Percentiles rank a stretch among this genome's conserved stretches.
Conservation (phyloP, 164 flowering plant species). For the Cinnamomum chago region DNA sequence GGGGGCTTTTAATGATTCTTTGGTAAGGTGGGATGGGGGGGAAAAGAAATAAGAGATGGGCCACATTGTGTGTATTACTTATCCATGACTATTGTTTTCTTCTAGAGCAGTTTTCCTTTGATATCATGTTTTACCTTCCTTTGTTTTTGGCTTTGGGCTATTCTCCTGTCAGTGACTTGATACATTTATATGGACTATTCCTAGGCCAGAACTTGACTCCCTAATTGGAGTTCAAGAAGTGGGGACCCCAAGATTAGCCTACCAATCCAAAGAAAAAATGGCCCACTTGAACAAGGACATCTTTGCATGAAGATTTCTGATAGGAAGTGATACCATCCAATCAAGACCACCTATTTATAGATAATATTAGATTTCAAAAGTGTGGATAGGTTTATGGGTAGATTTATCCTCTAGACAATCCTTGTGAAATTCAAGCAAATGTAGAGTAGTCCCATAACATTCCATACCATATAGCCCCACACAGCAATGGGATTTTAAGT, state of each 20-base stretch:
- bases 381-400: too few relatives aligned
- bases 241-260: not conserved
- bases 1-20: slow-evolving; percentile 17
- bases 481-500: too few relatives aligned
- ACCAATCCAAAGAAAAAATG: too few relatives aligned
- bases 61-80: not conserved
- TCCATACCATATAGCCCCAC: too few relatives aligned
- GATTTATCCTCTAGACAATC: too few relatives aligned
- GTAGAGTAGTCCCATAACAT: too few relatives aligned
- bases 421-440: too few relatives aligned
- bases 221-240: not conserved
- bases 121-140: slow-evolving; percentile 2
- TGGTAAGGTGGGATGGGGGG: not conserved
- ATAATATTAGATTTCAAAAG: too few relatives aligned
- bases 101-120: not conserved
- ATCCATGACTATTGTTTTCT: not conserved
- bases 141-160: not conserved
- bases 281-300: too few relatives aligned
- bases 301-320: too few relatives aligned
- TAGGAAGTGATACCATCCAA: too few relatives aligned
- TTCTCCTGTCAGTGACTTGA: not conserved
- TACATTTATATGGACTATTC: not conserved
- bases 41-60: not conserved
- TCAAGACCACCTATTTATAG: too few relatives aligned
- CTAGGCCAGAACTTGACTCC: not conserved